Base-by-base conservation (phyloP, 345 rosid species). In the Citrus medica region DNA sequence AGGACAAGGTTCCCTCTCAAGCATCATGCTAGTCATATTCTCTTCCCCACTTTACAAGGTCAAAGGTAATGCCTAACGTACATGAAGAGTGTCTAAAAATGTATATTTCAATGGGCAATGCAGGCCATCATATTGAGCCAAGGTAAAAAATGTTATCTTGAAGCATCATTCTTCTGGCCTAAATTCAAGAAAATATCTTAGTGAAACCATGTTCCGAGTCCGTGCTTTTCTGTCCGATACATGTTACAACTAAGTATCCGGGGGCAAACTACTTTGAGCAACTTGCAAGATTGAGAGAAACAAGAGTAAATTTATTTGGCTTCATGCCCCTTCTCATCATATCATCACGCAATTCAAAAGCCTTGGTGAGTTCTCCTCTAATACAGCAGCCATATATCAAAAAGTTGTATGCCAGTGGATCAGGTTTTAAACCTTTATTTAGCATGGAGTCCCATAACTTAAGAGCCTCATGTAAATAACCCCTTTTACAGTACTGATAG, bases 371-470 rank as follows among this genome's bases (percentile, higher is more conserved):
- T 75, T 90, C 88, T 78, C 98, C 97, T 0, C 82, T 78, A 71
- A 89, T 79, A 51, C 92, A 94, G 76, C 96, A 91, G 13, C 96
- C 97, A 14, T 87, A 66, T 73, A 93, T 90, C 85, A 95, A 38
- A 77, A 87, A 82, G 69, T 87, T 89, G 84, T 90, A 95, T 7
- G 98, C 96, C 27, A 91, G 38, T 62, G 78, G 73, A 86, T 95
- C 98, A 0, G 98, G 96, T 83, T 76, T 88, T 75, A 91, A 61
- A 61, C 98, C 97, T 78, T 81, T 85, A 65, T 78, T 76, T 7
- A 73, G 86, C 99, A 95, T 95, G 4, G 79, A 80, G 63, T 91
- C 85, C 99, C 99, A 95, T 67, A 91, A 78, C 79, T 78, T 75
- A 21, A 90, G 67, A 6, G 99, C 96, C 82, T 88, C 89, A 56